Evolutionary conservation across 805 yeast species (phyloP).

Genomic region (Metschnikowia arizonensis): DNA sequence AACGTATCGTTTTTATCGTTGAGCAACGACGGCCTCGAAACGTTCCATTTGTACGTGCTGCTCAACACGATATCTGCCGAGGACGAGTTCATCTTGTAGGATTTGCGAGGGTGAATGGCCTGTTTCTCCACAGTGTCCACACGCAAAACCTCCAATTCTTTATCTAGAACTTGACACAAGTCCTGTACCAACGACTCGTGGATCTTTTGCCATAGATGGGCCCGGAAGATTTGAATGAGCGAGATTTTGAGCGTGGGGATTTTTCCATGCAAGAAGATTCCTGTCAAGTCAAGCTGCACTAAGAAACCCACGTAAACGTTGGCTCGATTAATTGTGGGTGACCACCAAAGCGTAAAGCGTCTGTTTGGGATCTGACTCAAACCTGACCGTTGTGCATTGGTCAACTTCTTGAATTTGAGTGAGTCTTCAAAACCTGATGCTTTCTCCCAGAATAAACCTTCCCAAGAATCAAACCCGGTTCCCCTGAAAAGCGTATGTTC

Average conservation of each 20-base stretch:
- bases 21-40: constrained; percentile 74
- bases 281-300: constrained; percentile 94
- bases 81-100: constrained; percentile 95
- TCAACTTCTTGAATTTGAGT: constrained; percentile 86
- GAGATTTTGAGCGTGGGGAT: constrained; percentile 96
- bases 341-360: constrained; percentile 98
- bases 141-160: constrained; percentile 75
- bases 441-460: constrained; percentile 97
- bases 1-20: constrained; percentile 65
- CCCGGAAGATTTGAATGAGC: constrained; percentile 91
- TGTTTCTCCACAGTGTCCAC: constrained; percentile 85
- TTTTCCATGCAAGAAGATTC: constrained; percentile 95
- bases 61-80: constrained; percentile 83
- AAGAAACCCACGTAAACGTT: constrained; percentile 96
- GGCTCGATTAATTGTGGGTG: constrained; percentile 97
- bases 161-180: constrained; percentile 85
- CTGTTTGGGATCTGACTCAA: constrained; percentile 96
- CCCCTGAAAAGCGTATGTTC: constrained; percentile 95
- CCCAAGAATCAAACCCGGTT: constrained; percentile 98
- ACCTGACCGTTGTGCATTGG: constrained; percentile 97
- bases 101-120: constrained; percentile 93
- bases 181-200: constrained; percentile 95
- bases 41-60: constrained; percentile 77
- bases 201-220: constrained; percentile 98
- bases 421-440: constrained; percentile 97